These are phyloP conservation scores for Aegilops sharonensis DNA, from an alignment of 176 grass and related monocot genomes.

Conservation along the genomic window DNA sequence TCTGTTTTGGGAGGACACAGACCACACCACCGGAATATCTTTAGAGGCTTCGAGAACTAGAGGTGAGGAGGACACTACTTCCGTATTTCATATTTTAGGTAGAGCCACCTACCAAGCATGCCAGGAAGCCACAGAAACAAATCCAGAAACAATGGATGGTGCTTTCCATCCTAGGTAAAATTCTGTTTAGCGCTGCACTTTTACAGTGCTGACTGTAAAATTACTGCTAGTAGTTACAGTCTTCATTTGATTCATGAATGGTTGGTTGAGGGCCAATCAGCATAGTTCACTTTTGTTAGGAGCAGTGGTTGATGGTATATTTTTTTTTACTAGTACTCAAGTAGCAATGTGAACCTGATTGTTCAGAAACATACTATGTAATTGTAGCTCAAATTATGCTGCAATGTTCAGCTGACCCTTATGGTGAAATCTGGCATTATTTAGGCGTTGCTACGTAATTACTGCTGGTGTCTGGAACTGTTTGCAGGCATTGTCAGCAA, in stretches of 20 bases:
- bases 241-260: neutral
- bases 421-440: neutral
- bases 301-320: too few relatives aligned
- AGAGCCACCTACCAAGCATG: neutral
- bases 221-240: neutral
- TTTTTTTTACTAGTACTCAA: too few relatives aligned
- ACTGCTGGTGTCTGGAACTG: neutral
- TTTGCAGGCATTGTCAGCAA: too few relatives aligned
- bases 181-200: neutral
- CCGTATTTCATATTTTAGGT: neutral
- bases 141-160: neutral
- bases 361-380: neutral
- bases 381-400: neutral
- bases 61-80: neutral
- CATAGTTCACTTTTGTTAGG: neutral
- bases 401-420: neutral
- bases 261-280: neutral
- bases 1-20: slow-evolving; percentile 4
- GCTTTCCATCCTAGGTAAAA: slow-evolving; percentile 6
- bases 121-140: neutral
- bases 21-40: slow-evolving; percentile 7
- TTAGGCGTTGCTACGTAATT: neutral
- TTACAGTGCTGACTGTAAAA: neutral
- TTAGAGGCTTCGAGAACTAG: slow-evolving; percentile 35
- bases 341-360: too few relatives aligned